Evolutionary conservation across 2,329 filamentous ascomycete genomes (phyloP).

Genomic region (Pseudogymnoascus sp.): DNA sequence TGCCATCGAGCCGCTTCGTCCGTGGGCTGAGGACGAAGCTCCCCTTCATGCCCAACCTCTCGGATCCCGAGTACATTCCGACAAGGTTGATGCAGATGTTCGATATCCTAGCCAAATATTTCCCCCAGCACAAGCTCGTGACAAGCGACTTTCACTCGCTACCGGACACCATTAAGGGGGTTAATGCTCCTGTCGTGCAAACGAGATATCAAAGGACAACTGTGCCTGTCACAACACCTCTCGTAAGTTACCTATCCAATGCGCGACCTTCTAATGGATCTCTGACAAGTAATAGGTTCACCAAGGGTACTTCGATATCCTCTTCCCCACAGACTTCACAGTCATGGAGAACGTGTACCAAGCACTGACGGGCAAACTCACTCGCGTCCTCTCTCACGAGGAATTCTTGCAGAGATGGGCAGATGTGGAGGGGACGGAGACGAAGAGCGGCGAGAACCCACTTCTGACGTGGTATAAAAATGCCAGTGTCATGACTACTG

Average conservation of each 20-base stretch:
- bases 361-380: slow-evolving; percentile 85
- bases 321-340: slow-evolving; percentile 92
- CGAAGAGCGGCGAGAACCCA: slow-evolving; percentile 85
- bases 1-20: slow-evolving; percentile 45
- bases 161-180: slow-evolving; percentile 70
- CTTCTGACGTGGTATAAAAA: slow-evolving; percentile 91
- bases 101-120: slow-evolving; percentile 76
- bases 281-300: slow-evolving; percentile 55
- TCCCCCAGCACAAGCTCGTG: slow-evolving; percentile 80
- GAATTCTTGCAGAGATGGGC: slow-evolving; percentile 89
- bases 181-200: slow-evolving; percentile 94
- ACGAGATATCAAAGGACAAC: slow-evolving; percentile 81
- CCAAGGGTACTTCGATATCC: slow-evolving; percentile 97
- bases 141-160: slow-evolving; percentile 85
- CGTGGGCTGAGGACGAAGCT: slow-evolving; percentile 54
- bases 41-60: slow-evolving; percentile 68
- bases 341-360: slow-evolving; percentile 89
- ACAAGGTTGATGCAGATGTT: slow-evolving; percentile 96
- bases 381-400: slow-evolving; percentile 74
- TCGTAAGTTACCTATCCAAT: slow-evolving; percentile 50
- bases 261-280: not conserved
- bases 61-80: slow-evolving; percentile 82
- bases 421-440: slow-evolving; percentile 80
- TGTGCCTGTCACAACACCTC: slow-evolving; percentile 80
- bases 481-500: slow-evolving; percentile 81